Evolutionary conservation across 192 early-diverging fungal genomes (phyloP).

Genomic region (Linnemannia zychae): DNA sequence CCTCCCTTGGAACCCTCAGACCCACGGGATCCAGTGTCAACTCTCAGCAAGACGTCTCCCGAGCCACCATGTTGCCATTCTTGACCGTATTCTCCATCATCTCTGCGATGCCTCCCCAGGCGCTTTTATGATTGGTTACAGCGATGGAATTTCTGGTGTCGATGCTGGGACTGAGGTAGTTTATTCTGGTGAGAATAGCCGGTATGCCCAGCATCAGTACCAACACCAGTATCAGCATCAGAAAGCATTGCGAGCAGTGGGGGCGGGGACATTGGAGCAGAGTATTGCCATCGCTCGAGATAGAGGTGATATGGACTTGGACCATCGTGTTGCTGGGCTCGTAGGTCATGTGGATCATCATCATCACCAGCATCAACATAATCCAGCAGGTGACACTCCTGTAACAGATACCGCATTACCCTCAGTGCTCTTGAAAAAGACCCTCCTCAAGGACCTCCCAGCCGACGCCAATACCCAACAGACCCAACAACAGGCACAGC

Average conservation of each 20-base stretch:
- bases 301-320: conserved; percentile 14
- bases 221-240: conserved; percentile 4
- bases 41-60: conserved; percentile 36
- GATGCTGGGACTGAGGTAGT: conserved; percentile 41
- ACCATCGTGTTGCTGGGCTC: conserved; percentile 12
- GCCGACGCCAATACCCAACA: neutral
- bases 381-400: neutral
- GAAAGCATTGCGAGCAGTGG: neutral
- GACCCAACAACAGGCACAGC: neutral
- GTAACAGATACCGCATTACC: neutral
- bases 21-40: conserved; percentile 35
- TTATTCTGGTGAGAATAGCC: conserved; percentile 37
- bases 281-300: conserved; percentile 25
- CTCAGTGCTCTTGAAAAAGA: neutral
- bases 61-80: conserved; percentile 21
- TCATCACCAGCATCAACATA: neutral
- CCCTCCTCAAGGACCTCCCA: neutral
- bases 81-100: conserved; percentile 36
- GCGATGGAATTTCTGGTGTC: conserved; percentile 39
- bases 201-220: neutral
- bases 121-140: conserved; percentile 41
- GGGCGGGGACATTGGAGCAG: conserved; percentile 1
- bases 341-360: conserved; percentile 40
- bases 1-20: conserved; percentile 30
- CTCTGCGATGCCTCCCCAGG: conserved; percentile 44